Conservation (phyloP, 169 alveolate species). For the Plasmodium vivax region DNA sequence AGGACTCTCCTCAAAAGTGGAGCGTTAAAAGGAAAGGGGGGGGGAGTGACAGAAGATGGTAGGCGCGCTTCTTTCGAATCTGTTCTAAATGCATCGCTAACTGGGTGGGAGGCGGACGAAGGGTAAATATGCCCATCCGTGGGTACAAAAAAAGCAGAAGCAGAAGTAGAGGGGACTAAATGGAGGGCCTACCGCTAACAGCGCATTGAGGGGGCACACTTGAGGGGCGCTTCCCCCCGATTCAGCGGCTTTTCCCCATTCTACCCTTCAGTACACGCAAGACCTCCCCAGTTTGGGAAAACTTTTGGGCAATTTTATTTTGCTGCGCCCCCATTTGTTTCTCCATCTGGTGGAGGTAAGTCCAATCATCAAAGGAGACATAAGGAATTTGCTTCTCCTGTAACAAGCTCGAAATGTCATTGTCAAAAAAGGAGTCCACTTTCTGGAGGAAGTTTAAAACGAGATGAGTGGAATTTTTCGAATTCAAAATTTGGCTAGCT, state of each 20-base stretch:
- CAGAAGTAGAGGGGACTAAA: background rate
- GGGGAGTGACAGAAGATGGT: background rate
- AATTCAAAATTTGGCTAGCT: constrained; percentile 42
- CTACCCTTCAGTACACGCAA: constrained; percentile 8
- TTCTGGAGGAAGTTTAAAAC: constrained; percentile 53
- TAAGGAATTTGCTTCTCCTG: constrained; percentile 15
- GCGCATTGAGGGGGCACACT: background rate
- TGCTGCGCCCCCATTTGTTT: background rate
- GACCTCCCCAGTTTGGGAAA: background rate
- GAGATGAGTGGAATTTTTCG: constrained; percentile 1
- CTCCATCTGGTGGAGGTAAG: constrained; percentile 33
- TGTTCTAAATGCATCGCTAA: background rate
- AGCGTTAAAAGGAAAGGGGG: background rate
- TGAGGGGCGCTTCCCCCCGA: background rate
- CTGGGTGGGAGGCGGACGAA: background rate
- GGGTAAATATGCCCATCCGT: background rate
- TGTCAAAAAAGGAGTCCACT: constrained; percentile 15
- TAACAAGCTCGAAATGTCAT: constrained; percentile 42
- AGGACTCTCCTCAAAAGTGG: background rate
- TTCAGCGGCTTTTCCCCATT: background rate
- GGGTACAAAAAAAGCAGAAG: background rate
- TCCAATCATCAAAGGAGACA: constrained; percentile 45
- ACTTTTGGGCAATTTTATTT: constrained; percentile 21
- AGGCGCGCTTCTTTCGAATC: background rate
- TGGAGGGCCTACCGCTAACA: background rate